Base-by-base conservation (phyloP, 495 filamentous ascomycete species). In the Parachaetomium inaequale region DNA sequence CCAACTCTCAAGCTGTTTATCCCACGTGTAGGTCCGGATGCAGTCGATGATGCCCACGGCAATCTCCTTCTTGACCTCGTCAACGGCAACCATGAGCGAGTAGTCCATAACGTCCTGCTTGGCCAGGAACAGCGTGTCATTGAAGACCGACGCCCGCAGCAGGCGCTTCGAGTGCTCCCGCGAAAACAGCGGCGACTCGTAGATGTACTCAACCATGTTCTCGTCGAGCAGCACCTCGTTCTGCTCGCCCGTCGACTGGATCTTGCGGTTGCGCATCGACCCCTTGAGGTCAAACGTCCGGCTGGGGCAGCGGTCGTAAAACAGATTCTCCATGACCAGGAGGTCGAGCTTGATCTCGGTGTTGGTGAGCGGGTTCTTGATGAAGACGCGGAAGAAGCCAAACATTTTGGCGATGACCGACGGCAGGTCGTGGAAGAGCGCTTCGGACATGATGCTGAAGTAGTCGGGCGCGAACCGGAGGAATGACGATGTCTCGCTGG, bases 141-240 rank as follows among this genome's bases (percentile, higher is more conserved):
- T 99, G 86, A 90, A 96, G 14, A 96, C 91, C 79, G 73, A 92
- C 78, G 89, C 87, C 53, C 87, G 79, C n/a, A 97, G 79, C 12
- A 96, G 79, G 66, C 90, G 93, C 78, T 96, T 96, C 14, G 88
- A 89, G 72, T 97, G 93, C 69, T 98, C 94, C 19, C 94, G 85
- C 2, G 91, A 86, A 70, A 98, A 99, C 19, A 99, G 82, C 0
- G 94, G 94, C 2, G 91, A 93, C 71, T 98, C 94, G 72, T 96
- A 98, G 67, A 99, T 98, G 70, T 95, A 96, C 69, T 99, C 94
- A 11, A 99, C 94, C 87, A 99, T 96, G 77, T 99, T 99, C 70
- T 98, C 94, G 68, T 99, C 94, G 6, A 98, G 84, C 21, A 99
- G 84, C 7, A 99, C 94, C 72, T 99, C 94, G 66, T 97, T 91